Evolutionary conservation across 805 yeast species (phyloP).

Genomic region (Wickerhamiella kurtzmanii): DNA sequence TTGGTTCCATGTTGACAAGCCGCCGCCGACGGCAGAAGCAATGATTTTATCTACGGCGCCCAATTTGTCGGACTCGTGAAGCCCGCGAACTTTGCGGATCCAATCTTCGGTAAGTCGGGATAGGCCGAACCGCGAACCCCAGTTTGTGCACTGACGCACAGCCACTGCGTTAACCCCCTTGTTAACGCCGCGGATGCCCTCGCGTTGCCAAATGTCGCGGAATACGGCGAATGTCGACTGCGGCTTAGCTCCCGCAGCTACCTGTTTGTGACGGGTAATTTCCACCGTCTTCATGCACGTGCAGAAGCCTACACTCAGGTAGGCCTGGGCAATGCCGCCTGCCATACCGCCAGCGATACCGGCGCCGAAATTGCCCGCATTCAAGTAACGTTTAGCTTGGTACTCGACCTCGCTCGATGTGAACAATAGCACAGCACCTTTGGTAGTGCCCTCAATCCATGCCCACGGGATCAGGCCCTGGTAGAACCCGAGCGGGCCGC

Average conservation of each 20-base stretch:
- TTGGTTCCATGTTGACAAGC: conserved; percentile 96
- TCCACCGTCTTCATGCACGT: conserved; percentile 99
- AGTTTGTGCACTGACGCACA: conserved; percentile 95
- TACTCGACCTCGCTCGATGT: conserved; percentile 90
- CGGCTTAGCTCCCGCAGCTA: conserved; percentile 49
- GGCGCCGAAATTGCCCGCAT: conserved; percentile 53
- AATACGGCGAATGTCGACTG: conserved; percentile 77
- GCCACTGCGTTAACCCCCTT: conserved; percentile 98
- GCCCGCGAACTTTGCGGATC: conserved; percentile 48
- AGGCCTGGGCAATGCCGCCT: conserved; percentile 96
- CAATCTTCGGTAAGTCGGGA: conserved; percentile 81
- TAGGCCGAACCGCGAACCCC: conserved; percentile 96
- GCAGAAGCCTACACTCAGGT: conserved; percentile 91
- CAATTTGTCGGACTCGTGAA: conserved; percentile 37
- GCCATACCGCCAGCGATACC: conserved; percentile 94
- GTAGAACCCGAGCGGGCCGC: conserved; percentile 84
- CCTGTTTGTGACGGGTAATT: conserved; percentile 80
- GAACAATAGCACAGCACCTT: conserved; percentile 89
- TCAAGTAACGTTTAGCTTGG: conserved; percentile 42
- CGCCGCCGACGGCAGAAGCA: conserved; percentile 90
- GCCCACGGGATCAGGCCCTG: conserved; percentile 99
- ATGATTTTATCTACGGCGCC: conserved; percentile 66
- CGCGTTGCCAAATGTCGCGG: conserved; percentile 65
- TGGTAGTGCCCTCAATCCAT: conserved; percentile 98
- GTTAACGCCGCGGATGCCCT: conserved; percentile 89